phyloP scores from a whole-genome alignment of 495 filamentous ascomycete genomes.

The Halenospora varia region DNA sequence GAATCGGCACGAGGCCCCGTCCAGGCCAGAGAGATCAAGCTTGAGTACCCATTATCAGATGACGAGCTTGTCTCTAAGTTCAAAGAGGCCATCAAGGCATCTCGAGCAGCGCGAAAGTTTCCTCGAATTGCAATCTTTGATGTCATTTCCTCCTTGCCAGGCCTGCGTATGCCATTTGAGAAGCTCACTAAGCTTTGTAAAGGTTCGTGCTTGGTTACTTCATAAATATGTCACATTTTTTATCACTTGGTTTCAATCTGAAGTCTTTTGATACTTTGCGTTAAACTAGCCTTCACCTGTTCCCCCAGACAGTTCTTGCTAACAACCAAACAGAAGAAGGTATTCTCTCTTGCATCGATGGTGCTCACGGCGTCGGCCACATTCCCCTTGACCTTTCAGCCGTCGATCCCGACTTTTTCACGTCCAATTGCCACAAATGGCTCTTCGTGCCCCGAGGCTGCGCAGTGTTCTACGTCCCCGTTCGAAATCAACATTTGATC shows the following conservation, averaged over 20 bases:
- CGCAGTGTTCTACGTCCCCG: slow-evolving; percentile 75
- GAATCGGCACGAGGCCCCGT: slow-evolving; percentile 44
- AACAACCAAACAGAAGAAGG: slow-evolving; percentile 40
- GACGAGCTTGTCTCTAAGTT: slow-evolving; percentile 53
- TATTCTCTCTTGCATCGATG: slow-evolving; percentile 63
- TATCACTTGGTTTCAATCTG: too few species aligned
- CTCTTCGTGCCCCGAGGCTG: slow-evolving; percentile 77
- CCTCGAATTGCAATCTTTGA: slow-evolving; percentile 72
- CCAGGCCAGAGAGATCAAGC: slow-evolving; percentile 33
- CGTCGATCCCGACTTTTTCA: slow-evolving; percentile 78
- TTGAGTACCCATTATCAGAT: slow-evolving; percentile 57
- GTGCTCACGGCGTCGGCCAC: slow-evolving; percentile 77
- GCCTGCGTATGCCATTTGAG: slow-evolving; percentile 76
- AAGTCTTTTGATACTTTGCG: too few species aligned
- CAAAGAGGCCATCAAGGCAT: slow-evolving; percentile 37
- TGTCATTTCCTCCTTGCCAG: slow-evolving; percentile 68
- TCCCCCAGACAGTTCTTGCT: background rate
- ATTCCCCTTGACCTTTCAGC: slow-evolving; percentile 59
- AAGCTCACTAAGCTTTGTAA: slow-evolving; percentile 52
- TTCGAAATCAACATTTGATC: slow-evolving; percentile 67
- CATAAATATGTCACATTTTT: background rate
- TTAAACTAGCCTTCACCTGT: too few species aligned
- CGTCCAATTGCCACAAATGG: slow-evolving; percentile 90
- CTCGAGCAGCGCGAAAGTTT: slow-evolving; percentile 38
- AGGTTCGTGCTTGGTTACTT: background rate